phyloP scores from a whole-genome alignment of 2,329 filamentous ascomycete species.

The Botrytis tulipae region DNA sequence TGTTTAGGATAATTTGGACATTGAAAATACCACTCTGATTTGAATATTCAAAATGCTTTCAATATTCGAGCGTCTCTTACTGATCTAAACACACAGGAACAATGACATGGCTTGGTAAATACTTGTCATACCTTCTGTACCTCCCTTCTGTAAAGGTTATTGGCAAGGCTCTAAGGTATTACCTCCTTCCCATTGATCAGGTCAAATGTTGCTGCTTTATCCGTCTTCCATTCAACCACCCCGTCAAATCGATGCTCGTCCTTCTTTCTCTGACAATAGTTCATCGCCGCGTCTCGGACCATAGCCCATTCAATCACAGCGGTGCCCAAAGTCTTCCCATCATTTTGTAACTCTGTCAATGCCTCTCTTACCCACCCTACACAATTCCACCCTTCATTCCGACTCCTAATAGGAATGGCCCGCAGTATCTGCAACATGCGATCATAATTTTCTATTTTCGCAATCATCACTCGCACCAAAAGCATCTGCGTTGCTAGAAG shows the following conservation, averaged over 20 bases:
- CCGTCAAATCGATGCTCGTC: conserved; percentile 27
- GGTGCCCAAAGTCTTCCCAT: conserved; percentile 43
- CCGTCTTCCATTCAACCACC: conserved; percentile 20
- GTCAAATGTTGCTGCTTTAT: conserved; percentile 22
- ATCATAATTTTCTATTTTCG: neutral
- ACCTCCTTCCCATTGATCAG: conserved; percentile 20
- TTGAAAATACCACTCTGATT: too few species aligned
- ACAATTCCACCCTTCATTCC: neutral
- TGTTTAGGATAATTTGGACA: neutral
- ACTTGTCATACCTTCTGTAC: neutral
- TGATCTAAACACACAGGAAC: neutral
- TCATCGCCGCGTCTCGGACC: conserved; percentile 40
- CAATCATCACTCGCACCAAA: neutral
- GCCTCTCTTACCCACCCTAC: conserved; percentile 41
- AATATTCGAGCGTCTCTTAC: neutral
- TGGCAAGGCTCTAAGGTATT: neutral
- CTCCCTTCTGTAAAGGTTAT: neutral
- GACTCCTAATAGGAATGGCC: rapidly evolving
- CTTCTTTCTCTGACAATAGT: conserved; percentile 41
- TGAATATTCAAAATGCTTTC: neutral
- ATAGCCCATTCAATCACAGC: conserved; percentile 41
- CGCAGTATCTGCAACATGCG: neutral
- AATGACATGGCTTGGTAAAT: neutral
- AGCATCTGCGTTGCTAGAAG: neutral
- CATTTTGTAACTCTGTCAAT: conserved; percentile 38